Percentiles rank a stretch among this genome's conserved stretches.
Evolutionary conservation across 768 basidiomycete species (phyloP).

Genomic region (Calvatia gigantea): DNA sequence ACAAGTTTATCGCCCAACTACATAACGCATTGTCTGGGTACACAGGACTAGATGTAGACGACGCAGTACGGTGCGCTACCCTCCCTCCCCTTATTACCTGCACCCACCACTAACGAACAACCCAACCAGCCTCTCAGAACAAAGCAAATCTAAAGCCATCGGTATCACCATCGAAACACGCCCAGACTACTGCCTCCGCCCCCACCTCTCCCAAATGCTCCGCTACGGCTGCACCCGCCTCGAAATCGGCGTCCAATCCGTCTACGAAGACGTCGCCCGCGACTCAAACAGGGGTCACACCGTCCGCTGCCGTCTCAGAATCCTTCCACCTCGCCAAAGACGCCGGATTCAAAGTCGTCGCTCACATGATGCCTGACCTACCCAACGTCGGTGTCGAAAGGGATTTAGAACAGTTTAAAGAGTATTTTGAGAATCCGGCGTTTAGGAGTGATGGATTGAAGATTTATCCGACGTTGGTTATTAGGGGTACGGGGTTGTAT

Average conservation of each 20-base stretch:
- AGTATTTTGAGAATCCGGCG: conserved; percentile 98
- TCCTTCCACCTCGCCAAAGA: conserved; percentile 98
- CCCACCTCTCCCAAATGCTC: conserved; percentile 98
- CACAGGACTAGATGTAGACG: conserved; percentile 90
- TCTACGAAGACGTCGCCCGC: conserved; percentile 98
- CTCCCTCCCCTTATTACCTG: background rate
- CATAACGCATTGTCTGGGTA: conserved; percentile 97
- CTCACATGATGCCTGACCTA: conserved; percentile 99
- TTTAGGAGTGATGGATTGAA: conserved; percentile 97
- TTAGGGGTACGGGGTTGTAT: conserved; percentile 93
- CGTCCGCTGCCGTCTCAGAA: conserved; percentile 93
- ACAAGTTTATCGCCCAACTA: conserved; percentile 89
- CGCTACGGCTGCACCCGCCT: conserved; percentile 98
- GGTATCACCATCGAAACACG: conserved; percentile 99
- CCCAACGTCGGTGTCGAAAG: conserved; percentile 97
- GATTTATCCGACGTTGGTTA: conserved; percentile 97
- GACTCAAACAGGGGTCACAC: conserved; percentile 99
- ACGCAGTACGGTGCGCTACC: conserved; percentile 73
- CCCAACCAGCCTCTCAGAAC: conserved; percentile 79
- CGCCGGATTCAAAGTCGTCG: conserved; percentile 99
- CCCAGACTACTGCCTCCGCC: conserved; percentile 96
- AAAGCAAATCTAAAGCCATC: conserved; percentile 97
- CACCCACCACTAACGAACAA: background rate
- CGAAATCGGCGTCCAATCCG: conserved; percentile 98
- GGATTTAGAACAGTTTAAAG: conserved; percentile 98